Percentiles rank a stretch among this genome's conserved stretches.
These are phyloP conservation scores for Isoetes engelmannii DNA, from an alignment of 83 land plant genomes.

Conservation along the genomic window DNA sequence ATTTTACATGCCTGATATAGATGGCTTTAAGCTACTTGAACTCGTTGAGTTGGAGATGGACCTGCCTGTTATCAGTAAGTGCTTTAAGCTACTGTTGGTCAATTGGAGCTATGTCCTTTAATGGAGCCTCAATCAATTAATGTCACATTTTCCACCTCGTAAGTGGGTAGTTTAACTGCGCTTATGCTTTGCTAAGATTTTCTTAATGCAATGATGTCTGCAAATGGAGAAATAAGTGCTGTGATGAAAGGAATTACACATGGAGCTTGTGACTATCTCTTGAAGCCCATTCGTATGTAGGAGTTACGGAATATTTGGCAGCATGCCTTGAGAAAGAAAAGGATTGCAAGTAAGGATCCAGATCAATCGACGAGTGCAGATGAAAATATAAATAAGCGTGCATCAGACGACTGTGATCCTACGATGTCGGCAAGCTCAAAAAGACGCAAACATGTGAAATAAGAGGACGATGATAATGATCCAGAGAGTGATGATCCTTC, in stretches of 20 bases:
- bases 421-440: not conserved
- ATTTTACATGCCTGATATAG: constrained; percentile 39
- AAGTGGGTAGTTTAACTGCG: not conserved
- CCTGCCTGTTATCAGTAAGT: constrained; percentile 35
- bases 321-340: not conserved
- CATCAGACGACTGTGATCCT: constrained; percentile 13
- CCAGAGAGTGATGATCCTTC: constrained; percentile 19
- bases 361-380: constrained; percentile 19
- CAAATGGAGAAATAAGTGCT: not conserved
- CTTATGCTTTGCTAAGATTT: not conserved
- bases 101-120: too few relatives aligned
- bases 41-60: constrained; percentile 32
- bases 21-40: constrained; percentile 34
- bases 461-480: constrained; percentile 27
- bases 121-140: not conserved
- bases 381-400: constrained; percentile 9
- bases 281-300: not conserved
- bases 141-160: too few relatives aligned
- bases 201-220: constrained; percentile 2
- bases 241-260: constrained; percentile 10
- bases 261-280: constrained; percentile 9
- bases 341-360: constrained; percentile 3
- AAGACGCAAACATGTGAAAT: not conserved
- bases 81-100: not conserved
- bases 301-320: not conserved